phyloP scores from a whole-genome alignment of 2,329 filamentous ascomycete genomes.

The Penicillium sp. region DNA sequence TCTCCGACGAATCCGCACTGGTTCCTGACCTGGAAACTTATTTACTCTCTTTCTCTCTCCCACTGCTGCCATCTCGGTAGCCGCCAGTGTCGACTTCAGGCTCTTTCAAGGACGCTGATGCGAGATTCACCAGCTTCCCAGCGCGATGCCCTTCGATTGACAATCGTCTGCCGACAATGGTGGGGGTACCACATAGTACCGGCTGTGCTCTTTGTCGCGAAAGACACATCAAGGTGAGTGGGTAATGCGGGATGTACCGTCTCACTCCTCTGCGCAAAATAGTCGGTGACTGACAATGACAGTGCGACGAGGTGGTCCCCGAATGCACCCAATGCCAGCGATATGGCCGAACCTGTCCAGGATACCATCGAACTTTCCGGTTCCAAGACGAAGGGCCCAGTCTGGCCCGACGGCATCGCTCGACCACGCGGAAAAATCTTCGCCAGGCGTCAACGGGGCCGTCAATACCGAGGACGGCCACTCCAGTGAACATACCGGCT shows the following conservation, averaged over 20 bases:
- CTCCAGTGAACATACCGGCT: background rate
- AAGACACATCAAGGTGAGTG: slow-evolving; percentile 38
- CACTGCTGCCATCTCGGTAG: background rate
- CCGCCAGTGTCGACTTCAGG: background rate
- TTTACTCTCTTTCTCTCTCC: background rate
- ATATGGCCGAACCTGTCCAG: slow-evolving; percentile 38
- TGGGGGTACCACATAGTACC: slow-evolving; percentile 43
- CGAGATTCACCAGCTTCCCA: background rate
- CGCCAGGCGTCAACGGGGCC: slow-evolving; percentile 3
- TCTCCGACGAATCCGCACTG: background rate
- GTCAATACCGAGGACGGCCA: slow-evolving; percentile 1
- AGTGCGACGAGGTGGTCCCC: slow-evolving; percentile 49
- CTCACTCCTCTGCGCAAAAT: background rate
- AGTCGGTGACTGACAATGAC: background rate
- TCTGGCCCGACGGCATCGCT: slow-evolving; percentile 31
- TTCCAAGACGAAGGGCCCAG: slow-evolving; percentile 41
- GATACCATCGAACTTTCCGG: slow-evolving; percentile 34
- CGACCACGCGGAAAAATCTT: slow-evolving; percentile 9
- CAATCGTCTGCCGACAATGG: slow-evolving; percentile 29
- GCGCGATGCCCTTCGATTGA: slow-evolving; percentile 2
- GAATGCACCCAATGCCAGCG: slow-evolving; percentile 37
- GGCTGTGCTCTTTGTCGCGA: slow-evolving; percentile 42
- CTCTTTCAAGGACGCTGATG: slow-evolving; percentile 4
- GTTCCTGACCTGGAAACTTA: background rate
- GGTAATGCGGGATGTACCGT: background rate